phyloP scores from a whole-genome alignment of 345 rosid species.

The Corymbia maculata region DNA sequence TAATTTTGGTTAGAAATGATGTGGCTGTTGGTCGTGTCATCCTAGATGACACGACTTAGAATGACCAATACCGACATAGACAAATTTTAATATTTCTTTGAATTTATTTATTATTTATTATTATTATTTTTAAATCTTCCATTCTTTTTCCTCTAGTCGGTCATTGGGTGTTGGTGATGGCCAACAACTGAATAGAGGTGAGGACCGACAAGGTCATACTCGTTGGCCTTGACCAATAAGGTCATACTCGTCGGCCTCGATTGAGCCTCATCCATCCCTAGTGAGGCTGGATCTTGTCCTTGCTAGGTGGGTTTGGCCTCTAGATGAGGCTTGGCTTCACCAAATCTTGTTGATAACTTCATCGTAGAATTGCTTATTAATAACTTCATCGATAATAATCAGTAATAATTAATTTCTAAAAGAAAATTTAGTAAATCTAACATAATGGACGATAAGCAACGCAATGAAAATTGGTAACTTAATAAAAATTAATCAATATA shows the following conservation, averaged over 20 bases:
- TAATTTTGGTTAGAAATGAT: too few species aligned
- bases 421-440: background rate
- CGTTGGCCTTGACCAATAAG: accelerated
- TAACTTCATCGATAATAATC: background rate
- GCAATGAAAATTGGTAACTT: background rate
- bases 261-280: too few species aligned
- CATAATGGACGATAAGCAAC: background rate
- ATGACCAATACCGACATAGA: accelerated
- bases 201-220: background rate
- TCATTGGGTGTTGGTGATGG: too few species aligned
- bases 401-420: background rate
- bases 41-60: too few species aligned
- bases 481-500: background rate
- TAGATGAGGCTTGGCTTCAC: background rate
- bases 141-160: too few species aligned
- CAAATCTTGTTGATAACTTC: background rate
- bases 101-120: too few species aligned
- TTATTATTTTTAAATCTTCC: background rate
- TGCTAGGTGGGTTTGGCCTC: too few species aligned
- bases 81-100: too few species aligned
- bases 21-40: too few species aligned
- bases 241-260: background rate
- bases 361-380: background rate
- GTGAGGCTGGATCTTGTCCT: background rate
- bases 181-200: too few species aligned